Evolutionary conservation across 2,329 filamentous ascomycete genomes (phyloP), one percentile per base, ranked within the genome.

Genomic region (Alternaria burnsii): DNA sequence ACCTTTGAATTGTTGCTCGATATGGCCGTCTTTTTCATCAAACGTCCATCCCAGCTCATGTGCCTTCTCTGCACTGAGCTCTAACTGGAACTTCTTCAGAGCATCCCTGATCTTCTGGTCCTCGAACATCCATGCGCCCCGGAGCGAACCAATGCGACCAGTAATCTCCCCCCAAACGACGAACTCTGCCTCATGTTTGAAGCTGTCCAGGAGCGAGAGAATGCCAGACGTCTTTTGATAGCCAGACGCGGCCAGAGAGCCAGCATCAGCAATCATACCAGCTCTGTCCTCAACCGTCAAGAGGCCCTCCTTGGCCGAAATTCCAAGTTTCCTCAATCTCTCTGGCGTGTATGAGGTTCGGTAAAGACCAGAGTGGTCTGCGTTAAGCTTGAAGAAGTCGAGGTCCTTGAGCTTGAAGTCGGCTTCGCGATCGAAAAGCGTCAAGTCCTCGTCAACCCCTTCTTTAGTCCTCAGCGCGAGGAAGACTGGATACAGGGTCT

Each of bases 371-470:
- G 93, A 94, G 79, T 97, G 94, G 76, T 97, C 93, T 16, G 94
- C 93, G 75, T 98, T 98, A 62, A 98, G 83, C 85, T 98, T 98
- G 88, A 91, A 98, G 82, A 98, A 97, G 72, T 97, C 92, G 53
- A 90, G 82, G 72, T 91, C 87, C 20, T 91, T 87, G 26, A 97
- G 78, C 80, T 92, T 89, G 82, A 96, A 92, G 63, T 89, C 87
- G 48, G 84, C 85, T 79, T 97, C 92, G 40, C 94, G 89, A 66
- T 88, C 84, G 65, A 82, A 83, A 41, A 97, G 83, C 16, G 92
- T 91, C 40, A 94, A 82, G 40, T 89, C 86, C 74, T 94, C 90
- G 68, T 97, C 87, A 42, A 97, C 80, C 26, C 93, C 93, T n/a
- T 91, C 86, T 79, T 93, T 91, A 36, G 92, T 94, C 60, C 91